These are phyloP conservation scores for Arthrobotrys musiformis DNA, from an alignment of 2,329 filamentous ascomycete species.

Conservation along the genomic window DNA sequence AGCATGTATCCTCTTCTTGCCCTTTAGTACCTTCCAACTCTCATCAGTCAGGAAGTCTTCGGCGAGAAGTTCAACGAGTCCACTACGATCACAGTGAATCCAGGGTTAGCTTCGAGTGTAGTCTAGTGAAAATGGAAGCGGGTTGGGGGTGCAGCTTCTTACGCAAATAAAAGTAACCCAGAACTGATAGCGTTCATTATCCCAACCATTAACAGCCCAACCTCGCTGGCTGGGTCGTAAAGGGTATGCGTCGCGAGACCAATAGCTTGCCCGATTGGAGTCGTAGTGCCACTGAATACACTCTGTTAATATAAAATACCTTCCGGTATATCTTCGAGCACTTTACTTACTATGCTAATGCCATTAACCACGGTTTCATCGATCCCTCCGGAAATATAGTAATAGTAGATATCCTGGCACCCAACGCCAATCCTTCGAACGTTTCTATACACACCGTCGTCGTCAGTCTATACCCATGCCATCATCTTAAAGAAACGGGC, in stretches of 20 bases:
- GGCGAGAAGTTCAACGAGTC: constrained; percentile 72
- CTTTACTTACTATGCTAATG: constrained; percentile 57
- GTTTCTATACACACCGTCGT: constrained; percentile 69
- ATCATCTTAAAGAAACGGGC: not conserved
- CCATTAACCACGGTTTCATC: constrained; percentile 71
- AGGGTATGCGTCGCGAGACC: constrained; percentile 69
- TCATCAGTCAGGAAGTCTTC: constrained; percentile 74
- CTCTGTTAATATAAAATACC: not conserved
- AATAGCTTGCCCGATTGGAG: constrained; percentile 74
- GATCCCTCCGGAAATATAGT: constrained; percentile 75
- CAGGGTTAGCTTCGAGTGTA: constrained; percentile 58
- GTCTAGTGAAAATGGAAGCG: no score
- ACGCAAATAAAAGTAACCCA: constrained; percentile 58
- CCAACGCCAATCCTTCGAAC: constrained; percentile 87
- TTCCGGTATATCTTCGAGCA: not conserved
- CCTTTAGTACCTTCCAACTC: constrained; percentile 66
- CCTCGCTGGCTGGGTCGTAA: constrained; percentile 73
- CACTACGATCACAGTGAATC: constrained; percentile 56
- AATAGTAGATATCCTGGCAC: constrained; percentile 83
- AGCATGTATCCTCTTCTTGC: constrained; percentile 71
- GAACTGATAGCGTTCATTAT: constrained; percentile 71
- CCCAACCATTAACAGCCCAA: constrained; percentile 73
- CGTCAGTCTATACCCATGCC: not conserved
- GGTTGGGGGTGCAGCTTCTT: constrained; percentile 67
- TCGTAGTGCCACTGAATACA: constrained; percentile 65